Evolutionary conservation across 2,329 filamentous ascomycete genomes (phyloP).

Genomic region (Colletotrichum salicis): DNA sequence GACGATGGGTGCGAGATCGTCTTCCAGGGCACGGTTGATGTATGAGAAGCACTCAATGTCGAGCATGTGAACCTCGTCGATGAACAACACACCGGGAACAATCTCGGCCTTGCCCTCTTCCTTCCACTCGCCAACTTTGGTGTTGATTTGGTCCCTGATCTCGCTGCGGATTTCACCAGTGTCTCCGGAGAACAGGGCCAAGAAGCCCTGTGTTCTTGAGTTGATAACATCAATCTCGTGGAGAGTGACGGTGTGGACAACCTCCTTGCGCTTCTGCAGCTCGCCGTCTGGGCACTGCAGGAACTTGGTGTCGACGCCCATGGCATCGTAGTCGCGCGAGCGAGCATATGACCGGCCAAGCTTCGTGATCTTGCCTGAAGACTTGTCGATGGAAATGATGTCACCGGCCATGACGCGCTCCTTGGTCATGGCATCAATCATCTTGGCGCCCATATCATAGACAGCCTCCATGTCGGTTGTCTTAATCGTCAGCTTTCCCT

Average conservation of each 20-base stretch:
- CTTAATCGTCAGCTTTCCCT: conserved; percentile 99
- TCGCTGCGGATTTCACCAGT: conserved; percentile 98
- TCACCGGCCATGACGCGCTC: conserved; percentile 99
- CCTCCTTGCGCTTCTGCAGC: conserved; percentile 95
- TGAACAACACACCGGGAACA: conserved; percentile 95
- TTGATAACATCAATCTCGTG: conserved; percentile 99
- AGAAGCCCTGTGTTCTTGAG: conserved; percentile 96
- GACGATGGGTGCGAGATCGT: conserved; percentile 93
- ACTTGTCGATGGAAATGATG: conserved; percentile 98
- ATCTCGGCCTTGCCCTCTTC: conserved; percentile 99
- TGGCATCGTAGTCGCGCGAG: conserved; percentile 97
- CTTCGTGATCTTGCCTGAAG: conserved; percentile 97
- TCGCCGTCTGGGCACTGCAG: conserved; percentile 97
- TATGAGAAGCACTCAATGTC: conserved; percentile 99
- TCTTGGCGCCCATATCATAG: conserved; percentile 99
- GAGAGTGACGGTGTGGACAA: conserved; percentile 94
- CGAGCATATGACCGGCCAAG: conserved; percentile 93
- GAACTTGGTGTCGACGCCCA: conserved; percentile 98
- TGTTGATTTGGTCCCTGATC: conserved; percentile 98
- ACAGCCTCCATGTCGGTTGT: conserved; percentile 99
- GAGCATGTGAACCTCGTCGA: conserved; percentile 99
- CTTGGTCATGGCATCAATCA: conserved; percentile 99
- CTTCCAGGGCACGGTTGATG: conserved; percentile 95
- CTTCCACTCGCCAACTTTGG: conserved; percentile 98
- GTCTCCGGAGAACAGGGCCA: conserved; percentile 96